Conservation (phyloP, 768 basidiomycete genomes). For the Amanita rimosa region DNA sequence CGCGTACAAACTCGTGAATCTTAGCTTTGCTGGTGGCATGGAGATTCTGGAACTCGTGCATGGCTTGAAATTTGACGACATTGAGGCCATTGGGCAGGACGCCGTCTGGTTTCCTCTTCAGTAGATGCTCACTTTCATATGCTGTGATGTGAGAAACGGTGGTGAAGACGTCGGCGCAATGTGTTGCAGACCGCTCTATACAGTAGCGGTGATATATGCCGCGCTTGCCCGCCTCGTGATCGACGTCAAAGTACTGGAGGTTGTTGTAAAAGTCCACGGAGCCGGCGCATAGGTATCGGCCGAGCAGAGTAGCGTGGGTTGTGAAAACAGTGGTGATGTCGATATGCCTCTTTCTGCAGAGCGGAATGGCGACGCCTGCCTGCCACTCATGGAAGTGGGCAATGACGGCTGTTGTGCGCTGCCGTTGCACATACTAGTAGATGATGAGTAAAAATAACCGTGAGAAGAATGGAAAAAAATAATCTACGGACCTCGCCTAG, state of each 20-base stretch:
- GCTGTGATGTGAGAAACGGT: conserved; percentile 98
- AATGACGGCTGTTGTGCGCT: conserved; percentile 77
- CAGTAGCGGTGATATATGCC: conserved; percentile 98
- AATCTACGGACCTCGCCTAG: conserved; percentile 75
- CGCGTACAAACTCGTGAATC: conserved; percentile 95
- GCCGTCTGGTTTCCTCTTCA: conserved; percentile 97
- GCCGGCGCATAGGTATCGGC: conserved; percentile 96
- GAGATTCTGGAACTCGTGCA: conserved; percentile 98
- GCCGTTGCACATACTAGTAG: conserved; percentile 64
- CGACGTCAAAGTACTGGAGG: conserved; percentile 97
- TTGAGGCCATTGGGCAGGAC: conserved; percentile 96
- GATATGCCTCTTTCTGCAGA: conserved; percentile 93
- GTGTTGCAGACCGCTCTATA: conserved; percentile 89
- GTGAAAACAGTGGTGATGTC: conserved; percentile 99
- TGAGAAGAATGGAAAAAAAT: conserved; percentile 2
- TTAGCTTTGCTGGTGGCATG: conserved; percentile 92
- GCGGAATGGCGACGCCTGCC: conserved; percentile 88
- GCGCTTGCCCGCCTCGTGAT: conserved; percentile 97
- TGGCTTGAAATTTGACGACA: conserved; percentile 97
- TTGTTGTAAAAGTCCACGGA: conserved; percentile 99
- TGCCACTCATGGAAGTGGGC: conserved; percentile 99
- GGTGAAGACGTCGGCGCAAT: conserved; percentile 97
- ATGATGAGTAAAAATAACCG: conserved; percentile 1
- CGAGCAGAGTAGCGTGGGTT: conserved; percentile 95
- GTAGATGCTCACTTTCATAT: conserved; percentile 89